Base-by-base conservation (phyloP, 106 monocot species). In the Platanthera zijinensis region DNA sequence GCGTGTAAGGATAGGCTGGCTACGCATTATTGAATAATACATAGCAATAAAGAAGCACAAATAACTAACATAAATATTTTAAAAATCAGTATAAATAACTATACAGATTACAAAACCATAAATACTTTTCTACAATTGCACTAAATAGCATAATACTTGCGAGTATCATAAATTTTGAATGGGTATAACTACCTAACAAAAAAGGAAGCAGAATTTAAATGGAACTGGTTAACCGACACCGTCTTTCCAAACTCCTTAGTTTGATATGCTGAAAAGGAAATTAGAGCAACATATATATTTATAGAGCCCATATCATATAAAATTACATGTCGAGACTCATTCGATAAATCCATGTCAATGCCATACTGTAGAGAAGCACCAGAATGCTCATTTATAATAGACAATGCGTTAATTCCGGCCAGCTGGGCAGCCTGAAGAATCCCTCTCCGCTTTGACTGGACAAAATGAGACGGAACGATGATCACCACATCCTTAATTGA, bases 361-460 rank as follows among this genome's bases (percentile, higher is more conserved):
- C 94, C 99, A 81, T 99, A 99, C 84, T 99, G 94, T 83, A 99
- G 75, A 9, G 99, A 94, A 1, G 94, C 99, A 1, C 99, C 99
- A 6, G 92, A 78, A 71, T 94, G 99, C 87, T 94, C 99, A 52
- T 99, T 94, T 54, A 99, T 82, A 51, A 99, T 76, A 6, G 85
- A 82, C 19, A 99, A 72, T 57, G 94, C 92, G 75, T 94, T 99
- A 52, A 99, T 90, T 48, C 94, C 94, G 1, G 99, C 99, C 9
- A 99, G 83, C 83, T 92, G 85, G 14, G 92, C 99, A 14, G 99
- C 99, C 84, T 90, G 92, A 72, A 90, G 14, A 54, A 99, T 25
- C 8, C 82, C 99, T 69, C 84, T 84, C 85, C 99, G 83, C 87
- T 99, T 94, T 10, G 86, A 87, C 82, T 94, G 94, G 75, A 94